Conservation (phyloP, 2,329 filamentous ascomycete genomes). For the Sarocladiaceae sp. region DNA sequence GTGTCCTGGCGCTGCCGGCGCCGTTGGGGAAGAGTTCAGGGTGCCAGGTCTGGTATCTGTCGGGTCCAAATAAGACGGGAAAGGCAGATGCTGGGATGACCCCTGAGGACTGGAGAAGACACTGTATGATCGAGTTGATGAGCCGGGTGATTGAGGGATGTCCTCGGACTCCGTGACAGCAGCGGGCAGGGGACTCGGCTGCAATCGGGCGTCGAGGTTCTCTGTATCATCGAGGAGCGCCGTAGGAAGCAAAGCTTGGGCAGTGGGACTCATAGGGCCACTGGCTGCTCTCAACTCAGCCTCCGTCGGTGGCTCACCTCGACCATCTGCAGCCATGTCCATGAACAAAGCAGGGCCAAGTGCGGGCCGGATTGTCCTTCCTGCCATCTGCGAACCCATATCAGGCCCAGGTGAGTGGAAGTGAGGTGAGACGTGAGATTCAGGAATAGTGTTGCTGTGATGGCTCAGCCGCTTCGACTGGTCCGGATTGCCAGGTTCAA, state of each 20-base stretch:
- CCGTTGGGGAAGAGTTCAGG: slow-evolving; percentile 34
- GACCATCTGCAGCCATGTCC: slow-evolving; percentile 36
- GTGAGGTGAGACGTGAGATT: slow-evolving; percentile 26
- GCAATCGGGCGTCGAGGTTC: slow-evolving; percentile 50
- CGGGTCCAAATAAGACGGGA: slow-evolving; percentile 43
- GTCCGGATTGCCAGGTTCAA: neutral
- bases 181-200: slow-evolving; percentile 27
- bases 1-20: slow-evolving; percentile 25
- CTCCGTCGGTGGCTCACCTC: slow-evolving; percentile 48
- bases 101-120: slow-evolving; percentile 58
- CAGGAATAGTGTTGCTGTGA: slow-evolving; percentile 38
- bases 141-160: slow-evolving; percentile 58
- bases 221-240: slow-evolving; percentile 58
- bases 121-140: slow-evolving; percentile 53
- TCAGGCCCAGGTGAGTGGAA: slow-evolving; percentile 11
- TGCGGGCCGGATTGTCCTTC: slow-evolving; percentile 22
- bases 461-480: slow-evolving; percentile 41
- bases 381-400: neutral
- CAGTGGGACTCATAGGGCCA: slow-evolving; percentile 73
- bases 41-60: slow-evolving; percentile 40
- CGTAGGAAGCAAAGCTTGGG: slow-evolving; percentile 68
- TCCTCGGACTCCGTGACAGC: slow-evolving; percentile 25
- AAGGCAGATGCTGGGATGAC: slow-evolving; percentile 55
- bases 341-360: slow-evolving; percentile 52
- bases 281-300: slow-evolving; percentile 58